Evolutionary conservation across 768 basidiomycete genomes (phyloP).

Genomic region (Tremella fuciformis): DNA sequence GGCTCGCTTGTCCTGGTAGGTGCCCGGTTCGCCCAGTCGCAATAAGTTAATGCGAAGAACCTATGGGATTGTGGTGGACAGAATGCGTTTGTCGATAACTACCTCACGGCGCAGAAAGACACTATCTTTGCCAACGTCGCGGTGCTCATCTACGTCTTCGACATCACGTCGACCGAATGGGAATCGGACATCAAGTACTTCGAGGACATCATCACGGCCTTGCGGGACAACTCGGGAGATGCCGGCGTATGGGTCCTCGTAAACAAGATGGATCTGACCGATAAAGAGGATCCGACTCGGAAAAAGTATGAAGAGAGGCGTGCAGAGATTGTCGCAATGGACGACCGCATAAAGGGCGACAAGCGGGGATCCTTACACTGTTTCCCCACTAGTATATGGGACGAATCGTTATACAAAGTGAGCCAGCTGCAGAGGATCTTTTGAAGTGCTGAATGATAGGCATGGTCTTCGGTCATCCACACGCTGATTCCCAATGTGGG

Average conservation of each 20-base stretch:
- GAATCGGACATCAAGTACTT: constrained; percentile 83
- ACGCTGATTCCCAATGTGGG: constrained; percentile 91
- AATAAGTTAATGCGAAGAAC: constrained; percentile 54
- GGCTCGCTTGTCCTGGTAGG: constrained; percentile 78
- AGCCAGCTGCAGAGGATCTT: constrained; percentile 13
- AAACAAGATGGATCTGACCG: constrained; percentile 96
- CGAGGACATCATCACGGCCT: constrained; percentile 79
- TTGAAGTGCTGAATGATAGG: constrained; percentile 57
- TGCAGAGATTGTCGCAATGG: constrained; percentile 64
- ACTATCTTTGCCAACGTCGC: constrained; percentile 96
- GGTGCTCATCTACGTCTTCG: constrained; percentile 97
- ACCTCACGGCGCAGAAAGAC: constrained; percentile 84
- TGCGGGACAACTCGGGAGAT: constrained; percentile 57
- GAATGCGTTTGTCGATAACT: constrained; percentile 96
- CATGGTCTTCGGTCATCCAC: constrained; percentile 97
- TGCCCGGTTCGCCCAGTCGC: neutral
- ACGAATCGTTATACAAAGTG: constrained; percentile 94
- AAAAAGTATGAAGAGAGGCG: constrained; percentile 68
- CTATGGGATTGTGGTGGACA: constrained; percentile 99
- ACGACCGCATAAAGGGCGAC: constrained; percentile 56
- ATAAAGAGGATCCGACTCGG: constrained; percentile 55
- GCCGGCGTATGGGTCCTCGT: constrained; percentile 84
- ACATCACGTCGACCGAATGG: constrained; percentile 82
- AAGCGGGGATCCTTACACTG: constrained; percentile 59
- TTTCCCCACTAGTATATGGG: constrained; percentile 93